These are phyloP conservation scores for Clavispora asparagi DNA, from an alignment of 805 yeast species.

Conservation along the genomic window DNA sequence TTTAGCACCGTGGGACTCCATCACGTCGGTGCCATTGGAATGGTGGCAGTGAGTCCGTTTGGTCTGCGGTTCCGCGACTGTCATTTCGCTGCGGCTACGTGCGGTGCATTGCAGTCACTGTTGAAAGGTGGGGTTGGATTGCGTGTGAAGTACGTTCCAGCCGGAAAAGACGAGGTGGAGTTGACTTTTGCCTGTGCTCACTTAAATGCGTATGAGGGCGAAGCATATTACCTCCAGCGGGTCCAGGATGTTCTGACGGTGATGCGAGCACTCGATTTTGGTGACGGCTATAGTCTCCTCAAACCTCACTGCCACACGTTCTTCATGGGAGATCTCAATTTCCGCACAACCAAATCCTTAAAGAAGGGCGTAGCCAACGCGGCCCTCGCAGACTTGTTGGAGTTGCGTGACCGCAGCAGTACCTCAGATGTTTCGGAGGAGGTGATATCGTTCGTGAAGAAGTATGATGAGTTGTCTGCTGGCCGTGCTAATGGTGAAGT, in stretches of 20 bases:
- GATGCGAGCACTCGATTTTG: slow-evolving; percentile 51
- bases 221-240: slow-evolving; percentile 39
- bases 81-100: slow-evolving; percentile 31
- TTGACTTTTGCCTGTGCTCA: slow-evolving; percentile 69
- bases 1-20: slow-evolving; percentile 40
- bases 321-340: slow-evolving; percentile 83
- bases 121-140: slow-evolving; percentile 73
- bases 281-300: slow-evolving; percentile 49
- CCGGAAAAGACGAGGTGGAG: slow-evolving; percentile 17
- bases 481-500: slow-evolving; percentile 40
- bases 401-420: slow-evolving; percentile 21
- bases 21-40: slow-evolving; percentile 56
- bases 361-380: slow-evolving; percentile 3
- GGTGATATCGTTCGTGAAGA: slow-evolving; percentile 17
- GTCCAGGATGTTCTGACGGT: slow-evolving; percentile 48
- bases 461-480: slow-evolving; percentile 47
- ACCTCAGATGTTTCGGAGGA: slow-evolving; percentile 2
- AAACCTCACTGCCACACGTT: slow-evolving; percentile 57
- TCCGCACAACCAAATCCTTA: slow-evolving; percentile 44
- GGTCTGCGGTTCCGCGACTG: slow-evolving; percentile 25
- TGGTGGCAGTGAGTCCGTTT: slow-evolving; percentile 45
- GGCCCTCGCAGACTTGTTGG: slow-evolving; percentile 16
- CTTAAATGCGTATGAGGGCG: slow-evolving; percentile 75
- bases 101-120: slow-evolving; percentile 58
- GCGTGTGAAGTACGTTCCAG: slow-evolving; percentile 36